phyloP scores from a whole-genome alignment of 306 rosid species.

The Astragalus glycyphyllos region DNA sequence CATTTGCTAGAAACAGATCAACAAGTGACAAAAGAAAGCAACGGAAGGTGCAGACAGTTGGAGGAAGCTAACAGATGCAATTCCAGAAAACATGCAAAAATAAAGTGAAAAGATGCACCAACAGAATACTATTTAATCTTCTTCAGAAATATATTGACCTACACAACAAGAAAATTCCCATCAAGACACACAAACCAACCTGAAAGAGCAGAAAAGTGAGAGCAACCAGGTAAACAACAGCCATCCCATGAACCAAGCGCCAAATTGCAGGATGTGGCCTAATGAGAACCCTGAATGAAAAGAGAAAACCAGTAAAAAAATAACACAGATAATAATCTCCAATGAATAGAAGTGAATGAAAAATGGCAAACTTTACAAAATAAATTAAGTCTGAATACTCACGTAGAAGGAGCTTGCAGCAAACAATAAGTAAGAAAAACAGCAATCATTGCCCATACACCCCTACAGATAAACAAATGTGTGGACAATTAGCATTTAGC shows the following conservation, averaged over 20 bases:
- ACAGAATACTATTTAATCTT: conserved; percentile 8
- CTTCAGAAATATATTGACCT: background rate
- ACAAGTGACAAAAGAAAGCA: conserved; percentile 7
- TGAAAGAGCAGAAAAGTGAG: conserved; percentile 98
- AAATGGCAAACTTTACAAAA: conserved; percentile 23
- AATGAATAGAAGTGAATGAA: conserved; percentile 15
- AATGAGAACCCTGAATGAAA: conserved; percentile 82
- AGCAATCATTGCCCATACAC: conserved; percentile 96
- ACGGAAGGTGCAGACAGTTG: conserved; percentile 4
- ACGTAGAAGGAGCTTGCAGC: conserved; percentile 99
- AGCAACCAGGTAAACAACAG: conserved; percentile 90
- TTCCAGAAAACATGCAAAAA: conserved; percentile 23
- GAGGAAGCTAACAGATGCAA: conserved; percentile 24
- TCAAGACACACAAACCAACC: conserved; percentile 54
- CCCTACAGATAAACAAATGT: conserved; percentile 67
- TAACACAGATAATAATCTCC: conserved; percentile 35
- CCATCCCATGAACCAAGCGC: conserved; percentile 99
- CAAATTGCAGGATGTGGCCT: conserved; percentile 99
- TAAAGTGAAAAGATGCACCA: conserved; percentile 7
- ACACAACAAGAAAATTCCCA: conserved; percentile 15
- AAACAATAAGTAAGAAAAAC: conserved; percentile 98
- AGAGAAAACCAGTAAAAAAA: conserved; percentile 18
- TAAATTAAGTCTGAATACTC: conserved; percentile 48
- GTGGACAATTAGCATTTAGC: conserved; percentile 28
- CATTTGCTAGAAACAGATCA: conserved; percentile 27